These are phyloP conservation scores for Coelastrella sp. DNA, from an alignment of 139 green algal genomes.

Conservation along the genomic window DNA sequence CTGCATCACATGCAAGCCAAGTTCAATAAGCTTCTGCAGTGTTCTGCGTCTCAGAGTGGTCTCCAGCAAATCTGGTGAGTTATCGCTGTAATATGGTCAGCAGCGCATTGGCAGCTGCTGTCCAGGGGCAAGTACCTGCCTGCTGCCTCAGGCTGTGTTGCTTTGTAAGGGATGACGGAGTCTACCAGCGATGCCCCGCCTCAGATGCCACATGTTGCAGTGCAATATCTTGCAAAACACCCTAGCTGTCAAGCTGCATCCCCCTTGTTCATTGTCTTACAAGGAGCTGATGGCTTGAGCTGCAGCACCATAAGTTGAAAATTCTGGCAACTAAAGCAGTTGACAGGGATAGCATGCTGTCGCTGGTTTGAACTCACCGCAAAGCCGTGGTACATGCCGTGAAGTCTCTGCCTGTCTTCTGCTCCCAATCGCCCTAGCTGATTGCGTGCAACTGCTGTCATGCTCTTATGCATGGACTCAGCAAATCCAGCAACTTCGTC, in stretches of 20 bases:
- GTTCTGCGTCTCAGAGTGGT: too few relatives aligned
- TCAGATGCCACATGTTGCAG: too few relatives aligned
- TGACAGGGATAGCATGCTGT: not conserved
- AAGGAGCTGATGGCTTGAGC: not conserved
- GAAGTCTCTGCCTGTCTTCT: conserved; percentile 71
- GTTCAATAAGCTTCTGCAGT: too few relatives aligned
- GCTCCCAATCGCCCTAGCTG: conserved; percentile 44
- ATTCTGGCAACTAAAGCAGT: not conserved
- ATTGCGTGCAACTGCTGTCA: conserved; percentile 49
- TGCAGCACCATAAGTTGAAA: not conserved
- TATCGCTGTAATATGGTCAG: too few relatives aligned
- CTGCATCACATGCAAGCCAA: conserved; percentile 35
- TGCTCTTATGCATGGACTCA: conserved; percentile 59
- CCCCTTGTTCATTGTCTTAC: too few relatives aligned
- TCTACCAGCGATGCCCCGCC: too few relatives aligned
- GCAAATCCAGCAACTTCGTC: conserved; percentile 72
- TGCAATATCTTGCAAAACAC: too few relatives aligned
- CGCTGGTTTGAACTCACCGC: conserved; percentile 49
- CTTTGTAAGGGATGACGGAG: too few relatives aligned
- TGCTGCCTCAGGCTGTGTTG: too few relatives aligned
- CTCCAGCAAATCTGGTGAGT: too few relatives aligned
- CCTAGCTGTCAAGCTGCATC: too few relatives aligned
- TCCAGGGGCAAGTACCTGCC: not conserved
- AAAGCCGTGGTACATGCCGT: conserved; percentile 65
- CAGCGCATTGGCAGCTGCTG: not conserved